Percentiles rank a stretch among this genome's conserved stretches.
Conservation (phyloP, 2,329 filamentous ascomycete genomes). For the Claviceps sp. region DNA sequence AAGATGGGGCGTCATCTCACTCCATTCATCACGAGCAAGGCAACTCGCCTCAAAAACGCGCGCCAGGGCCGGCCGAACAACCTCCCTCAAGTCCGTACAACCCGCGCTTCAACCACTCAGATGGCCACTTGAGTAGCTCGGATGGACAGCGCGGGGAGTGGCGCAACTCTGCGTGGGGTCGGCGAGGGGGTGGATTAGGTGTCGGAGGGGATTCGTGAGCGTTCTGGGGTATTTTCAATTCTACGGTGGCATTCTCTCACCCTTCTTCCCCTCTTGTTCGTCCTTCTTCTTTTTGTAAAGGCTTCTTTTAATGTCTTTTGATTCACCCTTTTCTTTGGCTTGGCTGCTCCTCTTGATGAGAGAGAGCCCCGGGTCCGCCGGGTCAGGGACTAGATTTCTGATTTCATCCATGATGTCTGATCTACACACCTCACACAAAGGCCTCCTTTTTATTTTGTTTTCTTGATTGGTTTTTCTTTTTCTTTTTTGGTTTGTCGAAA, state of each 20-base stretch:
- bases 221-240: not conserved
- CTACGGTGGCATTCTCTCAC: not conserved
- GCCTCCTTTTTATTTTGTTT: not conserved
- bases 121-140: constrained; percentile 25
- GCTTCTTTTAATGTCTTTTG: not conserved
- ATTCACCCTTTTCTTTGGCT: not conserved
- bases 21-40: constrained; percentile 25
- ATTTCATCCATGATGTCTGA: not conserved
- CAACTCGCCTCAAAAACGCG: constrained; percentile 36
- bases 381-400: too few species aligned
- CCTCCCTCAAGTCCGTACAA: constrained; percentile 27
- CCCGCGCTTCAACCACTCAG: constrained; percentile 29
- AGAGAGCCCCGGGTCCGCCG: too few species aligned
- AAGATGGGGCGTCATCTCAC: constrained; percentile 36
- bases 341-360: not conserved
- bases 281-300: not conserved
- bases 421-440: not conserved
- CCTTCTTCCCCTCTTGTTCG: not conserved
- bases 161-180: constrained; percentile 43
- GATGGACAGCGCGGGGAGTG: constrained; percentile 38
- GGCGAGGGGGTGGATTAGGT: constrained; percentile 36
- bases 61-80: constrained; percentile 29
- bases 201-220: constrained; percentile 30
- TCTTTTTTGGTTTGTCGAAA: too few species aligned
- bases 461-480: too few species aligned